Conservation (phyloP, 1,139 yeast species). For the Eremothecium cymbalariae region DNA sequence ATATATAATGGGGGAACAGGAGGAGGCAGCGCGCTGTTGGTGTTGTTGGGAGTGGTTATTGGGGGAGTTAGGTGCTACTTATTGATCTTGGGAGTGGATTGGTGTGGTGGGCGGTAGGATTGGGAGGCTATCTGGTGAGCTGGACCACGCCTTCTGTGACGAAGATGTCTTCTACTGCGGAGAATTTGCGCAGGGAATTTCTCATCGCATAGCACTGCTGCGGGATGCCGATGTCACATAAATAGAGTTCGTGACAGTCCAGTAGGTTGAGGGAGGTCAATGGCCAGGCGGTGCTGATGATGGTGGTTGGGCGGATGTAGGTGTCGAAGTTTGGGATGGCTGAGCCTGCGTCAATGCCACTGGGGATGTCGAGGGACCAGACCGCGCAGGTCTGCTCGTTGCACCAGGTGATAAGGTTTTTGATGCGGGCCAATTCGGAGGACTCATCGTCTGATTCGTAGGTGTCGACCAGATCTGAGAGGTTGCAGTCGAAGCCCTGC, state of each 20-base stretch:
- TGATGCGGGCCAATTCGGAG: constrained; percentile 15
- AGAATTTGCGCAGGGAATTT: constrained; percentile 29
- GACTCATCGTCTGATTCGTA: constrained; percentile 32
- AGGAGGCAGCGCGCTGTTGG: no score
- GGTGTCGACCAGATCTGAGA: constrained; percentile 42
- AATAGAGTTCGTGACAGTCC: constrained; percentile 34
- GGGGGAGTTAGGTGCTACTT: no score
- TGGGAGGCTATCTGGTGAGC: constrained; percentile 3
- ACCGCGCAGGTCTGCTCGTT: constrained; percentile 43
- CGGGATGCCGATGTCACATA: constrained; percentile 74
- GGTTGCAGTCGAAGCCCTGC: constrained; percentile 71
- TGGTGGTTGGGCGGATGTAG: constrained; percentile 31
- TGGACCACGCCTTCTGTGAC: constrained; percentile 21
- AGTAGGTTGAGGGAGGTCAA: constrained; percentile 48
- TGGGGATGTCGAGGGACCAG: constrained; percentile 71
- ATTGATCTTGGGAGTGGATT: no score
- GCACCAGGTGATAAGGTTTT: constrained; percentile 56
- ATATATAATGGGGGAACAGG: no score
- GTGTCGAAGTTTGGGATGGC: constrained; percentile 41
- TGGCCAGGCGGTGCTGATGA: constrained; percentile 70
- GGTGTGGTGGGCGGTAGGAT: no score
- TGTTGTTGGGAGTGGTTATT: no score
- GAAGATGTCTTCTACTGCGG: constrained; percentile 23
- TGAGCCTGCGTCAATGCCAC: constrained; percentile 80
- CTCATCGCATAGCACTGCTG: constrained; percentile 26